Evolutionary conservation across 768 basidiomycete species (phyloP), one percentile per base, ranked within the genome.

Genomic region (Mycena polygramma): DNA sequence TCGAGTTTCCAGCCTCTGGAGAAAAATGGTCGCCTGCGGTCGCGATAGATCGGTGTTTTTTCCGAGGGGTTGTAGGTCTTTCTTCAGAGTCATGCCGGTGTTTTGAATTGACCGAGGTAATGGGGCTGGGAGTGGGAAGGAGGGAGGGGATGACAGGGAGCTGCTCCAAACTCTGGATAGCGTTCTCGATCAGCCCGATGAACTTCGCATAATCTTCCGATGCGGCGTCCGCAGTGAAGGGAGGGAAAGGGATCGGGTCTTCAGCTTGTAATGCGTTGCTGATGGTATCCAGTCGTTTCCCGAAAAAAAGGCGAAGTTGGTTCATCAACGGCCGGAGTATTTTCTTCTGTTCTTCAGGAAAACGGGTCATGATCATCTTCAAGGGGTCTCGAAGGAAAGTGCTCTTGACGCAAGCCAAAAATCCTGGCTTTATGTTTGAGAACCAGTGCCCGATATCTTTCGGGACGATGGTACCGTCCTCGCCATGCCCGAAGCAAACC

Each of bases 221-320:
- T 7, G 48, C 48, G 9, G 9, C 8, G 20, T 22, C n/a, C 13
- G 20, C n/a, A 9, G 48, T 5, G 22, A 22, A 24, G 8, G 19
- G 7, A 2, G 8, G 22, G 48, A 49, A 49, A 14, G 45, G 45
- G 45, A 46, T 46, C 45, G 19, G 15, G 15, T 46, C 15, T 7
- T 46, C 45, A 19, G 13, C n/a, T 9, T 10, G 8, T 24, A 49
- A 24, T 22, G 70, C 74, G n/a, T 63, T 30, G 70, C 41, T 37
- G 49, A 62, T 62, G 6, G 17, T 9, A 19, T 60, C 57, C 17
- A 57, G 57, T 36, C 52, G 24, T 15, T 6, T 6, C 4, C 10
- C 17, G 19, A 53, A 53, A n/a, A 35, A 53, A 11, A 35, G 9
- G 8, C 52, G 52, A 15, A 53, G 52, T 26, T 53, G 26, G 9